Evolutionary conservation across 768 basidiomycete species (phyloP).

Genomic region (Crepidotus variabilis): DNA sequence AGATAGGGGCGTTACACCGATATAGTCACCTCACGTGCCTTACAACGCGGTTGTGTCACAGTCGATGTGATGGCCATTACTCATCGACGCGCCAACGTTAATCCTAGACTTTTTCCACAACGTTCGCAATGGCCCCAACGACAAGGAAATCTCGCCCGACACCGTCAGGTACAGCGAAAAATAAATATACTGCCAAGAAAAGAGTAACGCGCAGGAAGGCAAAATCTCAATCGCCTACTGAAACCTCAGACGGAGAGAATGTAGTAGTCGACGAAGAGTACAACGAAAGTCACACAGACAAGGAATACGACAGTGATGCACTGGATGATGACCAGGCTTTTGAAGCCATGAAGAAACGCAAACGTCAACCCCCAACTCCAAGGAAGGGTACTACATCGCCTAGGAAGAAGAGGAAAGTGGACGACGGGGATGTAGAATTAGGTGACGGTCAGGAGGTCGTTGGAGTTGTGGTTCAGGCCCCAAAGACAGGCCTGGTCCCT

Average conservation of each 20-base stretch:
- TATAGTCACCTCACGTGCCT: too few relatives aligned
- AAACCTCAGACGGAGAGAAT: neutral
- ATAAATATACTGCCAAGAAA: neutral
- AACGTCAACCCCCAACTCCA: conserved; percentile 19
- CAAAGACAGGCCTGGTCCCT: conserved; percentile 80
- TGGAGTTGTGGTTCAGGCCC: conserved; percentile 76
- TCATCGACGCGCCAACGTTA: too few relatives aligned
- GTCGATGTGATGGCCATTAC: too few relatives aligned
- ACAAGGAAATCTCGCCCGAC: neutral
- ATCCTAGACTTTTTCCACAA: neutral
- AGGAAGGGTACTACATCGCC: conserved; percentile 19
- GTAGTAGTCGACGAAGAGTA: neutral
- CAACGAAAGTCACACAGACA: conserved; percentile 1
- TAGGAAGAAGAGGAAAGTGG: conserved; percentile 27
- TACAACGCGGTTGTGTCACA: too few relatives aligned
- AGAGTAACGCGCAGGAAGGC: neutral
- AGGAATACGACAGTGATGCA: conserved; percentile 39
- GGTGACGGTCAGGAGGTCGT: conserved; percentile 68
- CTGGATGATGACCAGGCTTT: conserved; percentile 37
- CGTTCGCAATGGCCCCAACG: neutral
- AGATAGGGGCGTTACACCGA: too few relatives aligned
- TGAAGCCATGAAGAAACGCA: conserved; percentile 21
- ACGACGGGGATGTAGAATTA: conserved; percentile 41
- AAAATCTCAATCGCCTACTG: neutral
- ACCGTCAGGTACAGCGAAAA: neutral